These are phyloP conservation scores for Salix udensis DNA, from an alignment of 345 rosid species.

Conservation along the genomic window DNA sequence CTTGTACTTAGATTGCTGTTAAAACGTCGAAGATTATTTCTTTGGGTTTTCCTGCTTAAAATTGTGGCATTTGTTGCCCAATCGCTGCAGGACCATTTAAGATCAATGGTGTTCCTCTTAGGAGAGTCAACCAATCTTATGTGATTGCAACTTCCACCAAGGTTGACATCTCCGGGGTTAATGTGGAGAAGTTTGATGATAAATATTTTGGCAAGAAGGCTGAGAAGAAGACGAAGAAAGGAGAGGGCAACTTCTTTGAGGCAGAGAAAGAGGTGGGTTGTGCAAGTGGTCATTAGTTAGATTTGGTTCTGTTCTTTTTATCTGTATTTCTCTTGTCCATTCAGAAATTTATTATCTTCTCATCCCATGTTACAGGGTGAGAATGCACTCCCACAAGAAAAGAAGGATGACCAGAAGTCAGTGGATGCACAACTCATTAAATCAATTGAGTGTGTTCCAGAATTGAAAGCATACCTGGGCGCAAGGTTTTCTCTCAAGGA, in stretches of 20 bases:
- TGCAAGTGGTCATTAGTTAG: constrained; percentile 14
- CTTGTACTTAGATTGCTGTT: background rate
- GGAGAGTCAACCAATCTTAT: constrained; percentile 64
- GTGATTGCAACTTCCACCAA: constrained; percentile 67
- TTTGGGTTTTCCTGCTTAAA: background rate
- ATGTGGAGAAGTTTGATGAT: constrained; percentile 43
- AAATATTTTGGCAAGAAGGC: constrained; percentile 43
- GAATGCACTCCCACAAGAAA: constrained; percentile 60
- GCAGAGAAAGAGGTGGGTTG: constrained; percentile 52
- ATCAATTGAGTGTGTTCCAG: constrained; percentile 62
- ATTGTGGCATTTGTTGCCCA: background rate
- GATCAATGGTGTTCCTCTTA: constrained; percentile 68
- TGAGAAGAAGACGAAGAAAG: constrained; percentile 69
- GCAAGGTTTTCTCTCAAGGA: constrained; percentile 66
- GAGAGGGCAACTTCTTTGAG: constrained; percentile 78
- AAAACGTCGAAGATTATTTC: background rate
- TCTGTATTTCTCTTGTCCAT: background rate
- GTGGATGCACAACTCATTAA: constrained; percentile 59
- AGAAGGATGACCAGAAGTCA: constrained; percentile 79
- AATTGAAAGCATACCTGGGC: constrained; percentile 71
- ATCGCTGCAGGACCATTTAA: constrained; percentile 57
- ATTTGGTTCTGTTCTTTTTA: background rate
- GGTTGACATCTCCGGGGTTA: constrained; percentile 61
- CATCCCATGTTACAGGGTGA: constrained; percentile 44
- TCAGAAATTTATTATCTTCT: background rate